Evolutionary conservation across 2,329 filamentous ascomycete species (phyloP), one percentile per base, ranked within the genome.

Genomic region (Hymenoscyphus infarciens): DNA sequence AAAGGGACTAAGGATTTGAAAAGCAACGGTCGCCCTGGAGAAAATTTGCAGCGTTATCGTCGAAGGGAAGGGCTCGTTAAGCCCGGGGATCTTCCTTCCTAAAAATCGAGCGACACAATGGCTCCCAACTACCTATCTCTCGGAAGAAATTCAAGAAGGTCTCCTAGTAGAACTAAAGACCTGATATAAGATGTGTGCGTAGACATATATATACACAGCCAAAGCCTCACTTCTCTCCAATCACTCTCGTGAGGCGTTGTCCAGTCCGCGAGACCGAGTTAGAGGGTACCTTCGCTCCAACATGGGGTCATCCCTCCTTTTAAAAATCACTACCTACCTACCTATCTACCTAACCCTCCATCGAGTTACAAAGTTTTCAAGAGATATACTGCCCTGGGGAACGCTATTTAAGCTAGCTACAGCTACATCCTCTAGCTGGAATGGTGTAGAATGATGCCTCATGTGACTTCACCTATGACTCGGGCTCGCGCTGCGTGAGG

Each of bases 401-500:
- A 16, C n/a, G 39, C 3, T 15, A n/a, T 6, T n/a, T 42, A n/a
- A n/a, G n/a, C n/a, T n/a, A n/a, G n/a, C n/a, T n/a, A n/a, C n/a
- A n/a, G 39, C 39, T 2, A 42, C n/a, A 42, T n/a, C 13, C 39
- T n/a, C 39, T 15, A 42, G 39, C n/a, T n/a, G 29, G 57, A n/a
- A 59, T 52, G 3, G 19, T 49, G 25, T 49, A 49, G 39, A 49
- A 29, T 11, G 57, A 59, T 25, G 38, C 29, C 25, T 59, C 57
- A 3, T 31, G 5, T 10, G 57, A 59, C 16, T 31, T 52, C 6
- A 52, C 57, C 56, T 39, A 59, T 59, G 38, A 49, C 29, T 49
- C 38, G 11, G 57, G 57, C 29, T 59, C 39, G 19, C 57, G 57
- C 25, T 59, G 38, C 5, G 57, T 59, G 16, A 59, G 38, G 27